phyloP scores from a whole-genome alignment of 257 asterid species.

The Capsicum pubescens region DNA sequence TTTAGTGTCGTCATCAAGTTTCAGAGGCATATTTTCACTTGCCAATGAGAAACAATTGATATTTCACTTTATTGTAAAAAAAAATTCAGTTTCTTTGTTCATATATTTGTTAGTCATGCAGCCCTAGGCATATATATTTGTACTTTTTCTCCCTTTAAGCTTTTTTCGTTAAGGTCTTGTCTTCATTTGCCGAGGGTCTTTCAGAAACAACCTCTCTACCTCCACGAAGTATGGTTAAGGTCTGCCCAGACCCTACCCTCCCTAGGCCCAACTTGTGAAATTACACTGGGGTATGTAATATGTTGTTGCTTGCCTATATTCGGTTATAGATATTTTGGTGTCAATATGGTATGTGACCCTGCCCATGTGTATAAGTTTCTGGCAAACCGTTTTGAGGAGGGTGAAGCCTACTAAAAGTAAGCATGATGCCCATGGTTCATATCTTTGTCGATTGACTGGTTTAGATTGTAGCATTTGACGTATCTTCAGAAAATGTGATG shows the following conservation, averaged over 20 bases:
- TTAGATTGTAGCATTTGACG: conserved; percentile 10
- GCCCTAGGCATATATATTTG: too few relatives aligned
- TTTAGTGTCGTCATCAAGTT: too few relatives aligned
- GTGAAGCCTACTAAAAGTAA: background rate
- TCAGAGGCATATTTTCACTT: too few relatives aligned
- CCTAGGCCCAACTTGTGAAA: background rate
- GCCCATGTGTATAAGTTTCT: background rate
- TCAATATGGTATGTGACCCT: background rate
- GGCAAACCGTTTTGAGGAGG: conserved; percentile 3
- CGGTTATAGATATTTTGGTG: background rate
- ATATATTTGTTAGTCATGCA: too few relatives aligned
- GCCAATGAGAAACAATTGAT: too few relatives aligned
- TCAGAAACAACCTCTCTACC: background rate
- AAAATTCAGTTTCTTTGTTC: too few relatives aligned
- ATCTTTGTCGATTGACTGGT: background rate
- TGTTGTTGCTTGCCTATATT: background rate
- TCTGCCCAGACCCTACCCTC: background rate
- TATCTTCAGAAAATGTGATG: background rate
- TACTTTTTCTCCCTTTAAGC: too few relatives aligned
- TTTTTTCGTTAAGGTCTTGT: background rate
- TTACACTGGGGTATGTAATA: background rate
- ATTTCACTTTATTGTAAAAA: too few relatives aligned
- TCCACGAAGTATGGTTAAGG: background rate
- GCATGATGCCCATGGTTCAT: conserved; percentile 14
- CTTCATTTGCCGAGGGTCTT: background rate